Evolutionary conservation across 495 filamentous ascomycete genomes (phyloP).

Genomic region (Usnea hakonensis): DNA sequence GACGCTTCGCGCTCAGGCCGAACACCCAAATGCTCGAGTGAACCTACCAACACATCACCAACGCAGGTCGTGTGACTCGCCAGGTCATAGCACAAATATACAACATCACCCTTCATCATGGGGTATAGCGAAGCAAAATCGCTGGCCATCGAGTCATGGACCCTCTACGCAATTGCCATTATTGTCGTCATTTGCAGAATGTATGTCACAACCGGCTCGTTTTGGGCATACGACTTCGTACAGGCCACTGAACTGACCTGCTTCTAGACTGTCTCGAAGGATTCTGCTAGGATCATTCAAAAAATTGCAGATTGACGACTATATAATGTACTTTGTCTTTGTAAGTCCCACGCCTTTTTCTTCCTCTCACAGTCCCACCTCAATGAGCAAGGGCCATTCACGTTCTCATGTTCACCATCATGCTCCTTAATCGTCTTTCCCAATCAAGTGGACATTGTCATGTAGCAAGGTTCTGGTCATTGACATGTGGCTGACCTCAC

Average conservation of each 20-base stretch:
- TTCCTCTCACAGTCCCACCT: not conserved
- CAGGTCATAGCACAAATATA: not conserved
- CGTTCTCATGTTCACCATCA: not conserved
- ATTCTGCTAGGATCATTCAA: slow-evolving; percentile 39
- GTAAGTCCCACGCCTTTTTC: slow-evolving; percentile 26
- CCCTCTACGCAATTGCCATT: slow-evolving; percentile 16
- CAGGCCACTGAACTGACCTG: slow-evolving; percentile 2
- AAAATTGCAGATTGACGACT: slow-evolving; percentile 47
- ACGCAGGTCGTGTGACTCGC: not conserved
- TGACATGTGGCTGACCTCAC: not conserved
- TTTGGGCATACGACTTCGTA: too few species aligned
- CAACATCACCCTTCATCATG: not conserved
- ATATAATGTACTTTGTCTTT: slow-evolving; percentile 43
- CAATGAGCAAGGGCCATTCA: not conserved
- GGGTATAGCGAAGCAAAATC: slow-evolving; percentile 5
- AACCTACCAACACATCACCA: not conserved
- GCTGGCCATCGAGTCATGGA: slow-evolving; percentile 25
- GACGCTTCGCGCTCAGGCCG: not conserved
- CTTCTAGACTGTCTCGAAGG: slow-evolving; percentile 25
- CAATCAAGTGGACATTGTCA: not conserved
- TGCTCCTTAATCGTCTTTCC: not conserved
- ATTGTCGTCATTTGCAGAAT: slow-evolving; percentile 14
- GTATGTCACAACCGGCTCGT: not conserved
- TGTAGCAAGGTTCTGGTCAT: not conserved
- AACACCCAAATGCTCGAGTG: not conserved